A percentile compares a stretch with the other conserved stretches of the same genome.
Evolutionary conservation across 805 yeast genomes (phyloP).

Genomic region (Schwanniomyces occidentalis): DNA sequence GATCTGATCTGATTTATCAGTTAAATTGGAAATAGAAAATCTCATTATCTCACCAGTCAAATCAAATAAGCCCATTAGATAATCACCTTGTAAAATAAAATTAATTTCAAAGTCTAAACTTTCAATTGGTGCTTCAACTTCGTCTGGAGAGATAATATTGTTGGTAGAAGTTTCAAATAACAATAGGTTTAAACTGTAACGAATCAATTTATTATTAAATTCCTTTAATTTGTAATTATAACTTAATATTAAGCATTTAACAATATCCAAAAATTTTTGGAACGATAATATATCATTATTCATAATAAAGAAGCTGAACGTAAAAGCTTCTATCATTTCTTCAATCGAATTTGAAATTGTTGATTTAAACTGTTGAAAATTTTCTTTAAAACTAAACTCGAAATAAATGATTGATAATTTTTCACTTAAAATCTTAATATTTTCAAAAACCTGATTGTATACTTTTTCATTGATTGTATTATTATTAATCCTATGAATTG

Average conservation of each 20-base stretch:
- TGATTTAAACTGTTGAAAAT: conserved; percentile 15
- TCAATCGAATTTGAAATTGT: conserved; percentile 24
- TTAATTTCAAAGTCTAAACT: conserved; percentile 3
- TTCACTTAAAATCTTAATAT: conserved; percentile 12
- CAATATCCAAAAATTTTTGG: conserved; percentile 9
- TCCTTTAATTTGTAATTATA: conserved; percentile 15
- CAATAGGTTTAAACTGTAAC: conserved; percentile 1
- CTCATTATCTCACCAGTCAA: conserved; percentile 45
- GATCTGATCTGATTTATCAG: conserved; percentile 11
- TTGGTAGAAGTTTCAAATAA: conserved; percentile 1
- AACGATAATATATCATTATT: conserved; percentile 13
- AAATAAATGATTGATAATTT: conserved; percentile 7
- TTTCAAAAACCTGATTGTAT: conserved; percentile 12
- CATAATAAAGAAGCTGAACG: conserved; percentile 19
- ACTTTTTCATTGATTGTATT: not conserved
- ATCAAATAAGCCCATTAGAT: conserved; percentile 41
- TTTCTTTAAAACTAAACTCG: conserved; percentile 11
- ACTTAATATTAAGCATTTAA: conserved; percentile 3
- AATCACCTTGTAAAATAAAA: conserved; percentile 26
- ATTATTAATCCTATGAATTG: conserved; percentile 18
- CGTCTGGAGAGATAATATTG: not conserved
- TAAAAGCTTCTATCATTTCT: conserved; percentile 28
- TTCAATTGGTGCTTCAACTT: conserved; percentile 2
- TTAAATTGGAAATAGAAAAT: conserved; percentile 31
- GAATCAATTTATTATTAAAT: conserved; percentile 10